Base-by-base conservation (phyloP, 805 yeast genomes). In the Starmerella scarabaei region DNA sequence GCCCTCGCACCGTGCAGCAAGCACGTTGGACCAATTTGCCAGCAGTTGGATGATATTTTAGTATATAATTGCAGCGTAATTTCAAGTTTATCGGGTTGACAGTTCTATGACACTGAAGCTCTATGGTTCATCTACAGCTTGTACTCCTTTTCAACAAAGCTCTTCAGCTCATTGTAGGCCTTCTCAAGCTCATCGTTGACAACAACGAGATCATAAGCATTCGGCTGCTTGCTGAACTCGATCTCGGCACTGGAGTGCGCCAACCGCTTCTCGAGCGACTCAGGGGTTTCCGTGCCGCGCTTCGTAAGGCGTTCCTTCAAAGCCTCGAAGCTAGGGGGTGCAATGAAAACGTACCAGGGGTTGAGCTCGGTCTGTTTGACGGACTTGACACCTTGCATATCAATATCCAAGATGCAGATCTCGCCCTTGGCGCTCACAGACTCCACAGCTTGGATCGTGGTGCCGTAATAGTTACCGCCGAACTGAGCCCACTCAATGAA, bases 401-500 rank as follows among this genome's bases (percentile, higher is more conserved):
- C 99, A 51, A 91, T 91, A 63, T 91, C 99, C 58, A 91, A 69
- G 47, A 91, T 77, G 67, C 97, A 91, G 38, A 77, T 78, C 61
- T 71, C 75, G 53, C 84, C 81, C 38, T 63, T 61, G 21, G 49
- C 50, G 24, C 68, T 61, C 33, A 81, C 86, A 48, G 77, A 78
- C 52, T 80, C 71, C 34, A 91, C 96, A 23, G 94, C 78, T 56
- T 75, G 78, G 53, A 84, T 69, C 35, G 94, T 69, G 36, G 98
- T 91, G 43, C 99, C 99, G 63, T 91, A 91, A 69, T 81, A 86
- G 69, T 91, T 91, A 38, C 97, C 97, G 11, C 94, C 83, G 57
- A 91, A 91, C 63, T 85, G 91, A 4, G 99, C 98, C 91, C 94
- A 84, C 64, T 91, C 99, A 50, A 91, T 77, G 65, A 91, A 91